A percentile compares a stretch with the other conserved stretches of the same genome.
Evolutionary conservation across 1,284 basidiomycete species (phyloP).

Genomic region (Thelephora terrestris): DNA sequence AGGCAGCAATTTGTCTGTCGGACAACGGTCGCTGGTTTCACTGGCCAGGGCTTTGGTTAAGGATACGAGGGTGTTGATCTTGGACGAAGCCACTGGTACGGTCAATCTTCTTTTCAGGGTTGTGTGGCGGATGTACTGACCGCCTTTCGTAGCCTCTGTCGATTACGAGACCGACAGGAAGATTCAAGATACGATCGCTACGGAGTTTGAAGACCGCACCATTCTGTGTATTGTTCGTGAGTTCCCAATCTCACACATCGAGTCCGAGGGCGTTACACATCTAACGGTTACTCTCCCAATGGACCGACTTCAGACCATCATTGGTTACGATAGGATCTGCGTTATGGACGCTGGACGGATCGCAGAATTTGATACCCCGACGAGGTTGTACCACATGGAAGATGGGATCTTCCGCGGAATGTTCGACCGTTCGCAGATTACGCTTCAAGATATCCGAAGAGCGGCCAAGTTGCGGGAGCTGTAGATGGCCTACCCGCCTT

Average conservation of each 20-base stretch:
- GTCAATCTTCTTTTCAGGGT: background rate
- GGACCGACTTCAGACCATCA: constrained; percentile 70
- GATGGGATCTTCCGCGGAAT: constrained; percentile 64
- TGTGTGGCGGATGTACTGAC: constrained; percentile 4
- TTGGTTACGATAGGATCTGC: constrained; percentile 66
- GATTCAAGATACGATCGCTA: constrained; percentile 77
- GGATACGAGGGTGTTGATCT: constrained; percentile 64
- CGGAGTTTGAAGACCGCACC: constrained; percentile 73
- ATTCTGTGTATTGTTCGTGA: constrained; percentile 72
- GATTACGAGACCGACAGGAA: constrained; percentile 79
- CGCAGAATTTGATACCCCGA: constrained; percentile 65
- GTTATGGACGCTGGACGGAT: constrained; percentile 66
- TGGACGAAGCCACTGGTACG: constrained; percentile 65
- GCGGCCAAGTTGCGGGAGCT: constrained; percentile 22
- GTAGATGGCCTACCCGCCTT: too few species aligned
- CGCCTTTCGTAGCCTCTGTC: constrained; percentile 44
- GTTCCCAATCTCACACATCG: constrained; percentile 16
- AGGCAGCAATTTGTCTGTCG: constrained; percentile 58
- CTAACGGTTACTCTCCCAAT: constrained; percentile 1
- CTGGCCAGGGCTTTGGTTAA: constrained; percentile 77
- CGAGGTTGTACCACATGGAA: constrained; percentile 43
- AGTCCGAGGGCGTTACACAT: background rate
- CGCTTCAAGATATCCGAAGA: constrained; percentile 49
- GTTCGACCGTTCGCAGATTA: constrained; percentile 63
- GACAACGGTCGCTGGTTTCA: constrained; percentile 63